Conservation (phyloP, 2,329 filamentous ascomycete genomes). For the Bipolaris victoriae region DNA sequence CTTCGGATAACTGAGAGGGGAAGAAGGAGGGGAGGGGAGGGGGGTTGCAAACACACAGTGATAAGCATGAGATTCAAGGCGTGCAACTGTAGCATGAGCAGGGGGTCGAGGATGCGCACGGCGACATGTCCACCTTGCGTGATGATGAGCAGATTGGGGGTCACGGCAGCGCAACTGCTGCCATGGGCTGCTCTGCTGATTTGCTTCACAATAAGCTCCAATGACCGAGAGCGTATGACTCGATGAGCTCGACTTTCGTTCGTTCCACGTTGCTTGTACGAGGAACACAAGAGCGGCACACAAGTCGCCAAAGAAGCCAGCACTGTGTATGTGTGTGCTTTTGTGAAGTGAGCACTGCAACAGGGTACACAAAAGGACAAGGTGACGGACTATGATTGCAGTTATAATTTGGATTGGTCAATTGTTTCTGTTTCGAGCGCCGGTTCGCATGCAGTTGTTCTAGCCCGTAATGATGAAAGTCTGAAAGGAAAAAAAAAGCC, state of each 20-base stretch:
- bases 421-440: conserved; percentile 39
- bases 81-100: conserved; percentile 4
- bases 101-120: conserved; percentile 1
- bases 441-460: conserved; percentile 36
- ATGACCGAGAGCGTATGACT: conserved; percentile 23
- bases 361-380: neutral
- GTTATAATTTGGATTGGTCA: conserved; percentile 14
- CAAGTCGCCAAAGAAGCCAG: conserved; percentile 6
- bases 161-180: conserved; percentile 1
- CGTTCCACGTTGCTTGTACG: conserved; percentile 38
- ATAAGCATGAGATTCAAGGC: conserved; percentile 7
- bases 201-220: conserved; percentile 5
- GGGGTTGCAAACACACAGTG: neutral
- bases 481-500: conserved; percentile 1
- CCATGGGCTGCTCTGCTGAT: neutral
- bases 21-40: neutral
- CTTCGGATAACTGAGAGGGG: neutral
- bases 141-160: conserved; percentile 3
- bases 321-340: neutral
- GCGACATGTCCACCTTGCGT: conserved; percentile 6
- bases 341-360: conserved; percentile 1
- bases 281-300: conserved; percentile 11
- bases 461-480: conserved; percentile 24
- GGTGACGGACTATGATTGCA: neutral
- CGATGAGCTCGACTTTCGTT: conserved; percentile 22